Percentiles rank a stretch among this genome's conserved stretches.
phyloP scores from a whole-genome alignment of 768 basidiomycete species.

The Exidia glandulosa region DNA sequence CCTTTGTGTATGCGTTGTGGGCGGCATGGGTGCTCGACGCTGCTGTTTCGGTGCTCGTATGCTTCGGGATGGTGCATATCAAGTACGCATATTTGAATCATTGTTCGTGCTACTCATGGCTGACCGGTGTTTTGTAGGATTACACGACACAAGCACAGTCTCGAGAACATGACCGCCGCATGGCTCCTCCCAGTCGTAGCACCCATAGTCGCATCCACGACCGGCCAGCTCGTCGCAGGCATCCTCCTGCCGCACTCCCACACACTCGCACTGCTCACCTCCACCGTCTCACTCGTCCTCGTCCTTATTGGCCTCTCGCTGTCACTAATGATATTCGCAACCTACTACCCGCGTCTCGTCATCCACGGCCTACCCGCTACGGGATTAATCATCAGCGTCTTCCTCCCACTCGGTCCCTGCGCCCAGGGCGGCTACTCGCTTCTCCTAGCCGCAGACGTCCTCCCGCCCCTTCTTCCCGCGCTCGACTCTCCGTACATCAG shows the following conservation, averaged over 20 bases:
- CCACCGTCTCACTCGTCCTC: slow-evolving; percentile 32
- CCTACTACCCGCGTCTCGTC: slow-evolving; percentile 51
- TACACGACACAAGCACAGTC: slow-evolving; percentile 44
- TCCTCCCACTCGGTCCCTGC: slow-evolving; percentile 65
- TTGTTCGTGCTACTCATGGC: no score
- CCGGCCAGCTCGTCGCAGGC: slow-evolving; percentile 34
- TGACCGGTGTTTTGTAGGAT: no score
- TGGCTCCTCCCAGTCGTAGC: slow-evolving; percentile 76
- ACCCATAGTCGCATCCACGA: slow-evolving; percentile 56
- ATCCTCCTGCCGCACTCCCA: slow-evolving; percentile 27
- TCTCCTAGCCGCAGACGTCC: slow-evolving; percentile 42
- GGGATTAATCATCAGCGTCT: slow-evolving; percentile 40
- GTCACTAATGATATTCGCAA: slow-evolving; percentile 54
- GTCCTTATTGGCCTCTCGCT: slow-evolving; percentile 44
- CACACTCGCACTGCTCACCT: slow-evolving; percentile 30
- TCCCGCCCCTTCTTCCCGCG: slow-evolving; percentile 26
- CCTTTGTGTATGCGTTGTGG: slow-evolving; percentile 48
- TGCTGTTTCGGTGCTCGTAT: slow-evolving; percentile 42
- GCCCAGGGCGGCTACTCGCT: slow-evolving; percentile 55
- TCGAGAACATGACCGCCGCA: slow-evolving; percentile 43
- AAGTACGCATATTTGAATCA: slow-evolving; percentile 33
- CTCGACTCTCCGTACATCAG: neutral
- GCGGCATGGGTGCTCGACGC: slow-evolving; percentile 62
- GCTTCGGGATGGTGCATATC: slow-evolving; percentile 49
- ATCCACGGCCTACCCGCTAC: slow-evolving; percentile 43